phyloP scores from a whole-genome alignment of 2,329 filamentous ascomycete genomes.

The Tolypocladium endophyticum region DNA sequence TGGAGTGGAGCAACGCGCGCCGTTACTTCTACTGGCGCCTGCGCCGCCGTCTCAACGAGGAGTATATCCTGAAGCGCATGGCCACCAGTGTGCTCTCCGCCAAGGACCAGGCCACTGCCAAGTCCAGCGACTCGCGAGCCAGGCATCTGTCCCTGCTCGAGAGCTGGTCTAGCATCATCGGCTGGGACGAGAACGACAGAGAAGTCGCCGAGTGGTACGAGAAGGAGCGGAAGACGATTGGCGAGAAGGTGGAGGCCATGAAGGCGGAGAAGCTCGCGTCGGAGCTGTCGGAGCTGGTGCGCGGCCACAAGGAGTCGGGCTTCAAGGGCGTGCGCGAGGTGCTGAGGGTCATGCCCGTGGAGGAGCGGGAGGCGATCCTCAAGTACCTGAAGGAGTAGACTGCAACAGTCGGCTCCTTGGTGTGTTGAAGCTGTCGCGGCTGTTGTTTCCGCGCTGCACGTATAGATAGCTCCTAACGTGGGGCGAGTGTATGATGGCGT shows the following conservation, averaged over 20 bases:
- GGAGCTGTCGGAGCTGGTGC: constrained; percentile 35
- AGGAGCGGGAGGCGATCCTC: constrained; percentile 77
- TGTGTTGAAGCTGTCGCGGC: background rate
- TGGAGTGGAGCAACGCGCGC: constrained; percentile 81
- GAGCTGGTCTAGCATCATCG: constrained; percentile 70
- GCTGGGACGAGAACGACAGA: constrained; percentile 70
- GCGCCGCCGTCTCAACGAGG: constrained; percentile 90
- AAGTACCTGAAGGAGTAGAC: constrained; percentile 39
- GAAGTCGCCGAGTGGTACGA: constrained; percentile 93
- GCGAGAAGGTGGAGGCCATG: constrained; percentile 74
- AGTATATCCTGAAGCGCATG: constrained; percentile 93
- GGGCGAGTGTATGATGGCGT: background rate
- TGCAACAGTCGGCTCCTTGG: background rate
- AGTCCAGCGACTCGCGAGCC: constrained; percentile 45
- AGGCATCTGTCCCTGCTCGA: constrained; percentile 65
- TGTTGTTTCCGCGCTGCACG: background rate
- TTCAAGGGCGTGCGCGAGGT: constrained; percentile 82
- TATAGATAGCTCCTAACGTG: background rate
- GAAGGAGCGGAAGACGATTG: constrained; percentile 75
- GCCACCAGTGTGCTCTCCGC: constrained; percentile 28
- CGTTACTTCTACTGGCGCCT: constrained; percentile 99
- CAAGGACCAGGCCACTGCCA: constrained; percentile 22
- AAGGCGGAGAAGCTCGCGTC: constrained; percentile 57
- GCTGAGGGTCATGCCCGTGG: constrained; percentile 74
- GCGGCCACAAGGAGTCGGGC: constrained; percentile 49